Conservation (phyloP, 129 eudicot species). For the Mikania micrantha region DNA sequence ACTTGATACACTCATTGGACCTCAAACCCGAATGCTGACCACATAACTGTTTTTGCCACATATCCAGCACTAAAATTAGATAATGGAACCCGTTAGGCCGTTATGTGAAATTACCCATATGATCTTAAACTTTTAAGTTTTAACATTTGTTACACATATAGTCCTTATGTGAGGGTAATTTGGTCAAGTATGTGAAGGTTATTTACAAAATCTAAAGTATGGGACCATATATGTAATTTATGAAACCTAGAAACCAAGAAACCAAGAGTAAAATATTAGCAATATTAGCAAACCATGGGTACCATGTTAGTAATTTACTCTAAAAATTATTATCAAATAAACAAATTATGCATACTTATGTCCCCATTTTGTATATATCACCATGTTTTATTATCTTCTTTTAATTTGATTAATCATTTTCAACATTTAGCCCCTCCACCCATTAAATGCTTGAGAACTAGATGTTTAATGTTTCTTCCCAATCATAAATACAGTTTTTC, state of each 20-base stretch:
- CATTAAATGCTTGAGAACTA: background rate
- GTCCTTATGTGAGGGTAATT: too few relatives aligned
- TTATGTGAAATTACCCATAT: too few relatives aligned
- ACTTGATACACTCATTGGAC: background rate
- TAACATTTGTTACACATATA: too few relatives aligned
- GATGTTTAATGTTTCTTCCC: background rate
- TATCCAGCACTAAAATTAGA: background rate
- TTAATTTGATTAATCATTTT: background rate
- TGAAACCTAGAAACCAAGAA: too few relatives aligned
- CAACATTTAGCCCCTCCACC: background rate
- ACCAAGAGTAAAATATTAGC: too few relatives aligned
- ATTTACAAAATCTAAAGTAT: too few relatives aligned
- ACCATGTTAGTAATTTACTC: too few relatives aligned
- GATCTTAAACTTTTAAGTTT: too few relatives aligned
- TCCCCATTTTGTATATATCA: background rate
- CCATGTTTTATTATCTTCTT: background rate
- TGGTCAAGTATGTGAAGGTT: too few relatives aligned
- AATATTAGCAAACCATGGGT: too few relatives aligned
- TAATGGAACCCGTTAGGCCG: too few relatives aligned
- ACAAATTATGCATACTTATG: background rate
- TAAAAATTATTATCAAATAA: background rate
- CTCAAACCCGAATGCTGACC: background rate
- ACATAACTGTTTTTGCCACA: background rate
- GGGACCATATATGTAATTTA: too few relatives aligned
- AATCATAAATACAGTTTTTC: conserved; percentile 6